Percentiles rank a stretch among this genome's conserved stretches.
phyloP scores from a whole-genome alignment of 2,329 filamentous ascomycete species.

The Balansia obtecta region DNA sequence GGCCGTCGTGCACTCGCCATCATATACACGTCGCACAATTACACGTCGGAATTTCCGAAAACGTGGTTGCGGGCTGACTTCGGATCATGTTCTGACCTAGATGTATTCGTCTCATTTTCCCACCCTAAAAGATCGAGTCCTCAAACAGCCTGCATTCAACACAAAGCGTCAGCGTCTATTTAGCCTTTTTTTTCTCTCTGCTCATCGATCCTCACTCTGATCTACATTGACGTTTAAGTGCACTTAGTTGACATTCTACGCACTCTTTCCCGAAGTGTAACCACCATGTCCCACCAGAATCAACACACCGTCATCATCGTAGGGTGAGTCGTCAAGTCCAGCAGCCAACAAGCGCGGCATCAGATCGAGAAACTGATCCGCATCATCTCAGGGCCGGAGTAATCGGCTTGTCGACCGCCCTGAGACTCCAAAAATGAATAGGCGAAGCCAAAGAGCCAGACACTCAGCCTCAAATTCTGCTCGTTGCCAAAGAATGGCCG shows the following conservation, averaged over 20 bases:
- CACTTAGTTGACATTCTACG: no score
- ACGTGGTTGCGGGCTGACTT: no score
- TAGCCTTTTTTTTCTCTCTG: not conserved
- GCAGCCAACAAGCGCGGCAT: not conserved
- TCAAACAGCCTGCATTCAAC: not conserved
- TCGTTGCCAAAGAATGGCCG: conserved; percentile 24
- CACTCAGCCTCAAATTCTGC: conserved; percentile 9
- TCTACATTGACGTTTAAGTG: no score
- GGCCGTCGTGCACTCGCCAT: no score
- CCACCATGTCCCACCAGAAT: not conserved
- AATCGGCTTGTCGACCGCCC: conserved; percentile 36
- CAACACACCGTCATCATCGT: conserved; percentile 5
- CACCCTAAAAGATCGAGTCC: not conserved
- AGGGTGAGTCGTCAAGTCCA: conserved; percentile 3
- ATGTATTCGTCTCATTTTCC: not conserved
- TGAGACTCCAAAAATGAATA: conserved; percentile 26
- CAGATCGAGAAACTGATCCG: not conserved
- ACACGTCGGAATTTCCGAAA: no score
- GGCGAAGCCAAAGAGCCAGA: not conserved
- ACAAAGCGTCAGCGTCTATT: not conserved
- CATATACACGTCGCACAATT: no score
- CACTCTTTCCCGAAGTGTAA: no score
- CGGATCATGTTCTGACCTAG: no score
- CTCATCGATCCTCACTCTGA: not conserved
- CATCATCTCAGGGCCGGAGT: conserved; percentile 33